A percentile compares a stretch with the other conserved stretches of the same genome.
Evolutionary conservation across 345 rosid species (phyloP).

Genomic region (Eucalyptus caleyi): DNA sequence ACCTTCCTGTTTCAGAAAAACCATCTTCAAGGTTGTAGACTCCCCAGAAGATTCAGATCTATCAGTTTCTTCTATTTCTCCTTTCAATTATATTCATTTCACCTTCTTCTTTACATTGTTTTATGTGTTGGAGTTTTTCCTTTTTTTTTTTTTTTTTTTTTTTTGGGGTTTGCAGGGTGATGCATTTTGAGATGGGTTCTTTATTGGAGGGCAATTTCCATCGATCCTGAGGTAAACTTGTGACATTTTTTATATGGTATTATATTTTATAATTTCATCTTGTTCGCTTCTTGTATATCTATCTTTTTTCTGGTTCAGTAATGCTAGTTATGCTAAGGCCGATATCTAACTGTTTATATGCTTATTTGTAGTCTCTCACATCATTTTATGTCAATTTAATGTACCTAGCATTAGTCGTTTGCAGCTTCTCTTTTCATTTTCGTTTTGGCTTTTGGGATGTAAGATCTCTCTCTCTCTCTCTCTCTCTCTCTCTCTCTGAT

Average conservation of each 20-base stretch:
- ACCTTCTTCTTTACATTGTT: background rate
- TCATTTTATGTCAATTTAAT: background rate
- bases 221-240: background rate
- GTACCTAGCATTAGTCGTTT: background rate
- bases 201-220: background rate
- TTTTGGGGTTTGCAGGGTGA: background rate
- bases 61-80: background rate
- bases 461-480: background rate
- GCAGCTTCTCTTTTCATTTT: background rate
- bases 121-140: background rate
- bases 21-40: background rate
- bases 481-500: background rate
- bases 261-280: background rate
- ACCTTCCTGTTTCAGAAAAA: background rate
- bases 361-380: background rate
- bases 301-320: background rate
- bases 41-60: background rate
- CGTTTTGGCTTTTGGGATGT: background rate
- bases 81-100: background rate
- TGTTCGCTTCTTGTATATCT: background rate
- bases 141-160: background rate
- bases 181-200: background rate
- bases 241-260: background rate
- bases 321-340: background rate
- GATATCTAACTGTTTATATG: background rate